A percentile compares a stretch with the other conserved stretches of the same genome.
Conservation (phyloP, 768 basidiomycete genomes). For the Trichaptum fuscoviolaceum region DNA sequence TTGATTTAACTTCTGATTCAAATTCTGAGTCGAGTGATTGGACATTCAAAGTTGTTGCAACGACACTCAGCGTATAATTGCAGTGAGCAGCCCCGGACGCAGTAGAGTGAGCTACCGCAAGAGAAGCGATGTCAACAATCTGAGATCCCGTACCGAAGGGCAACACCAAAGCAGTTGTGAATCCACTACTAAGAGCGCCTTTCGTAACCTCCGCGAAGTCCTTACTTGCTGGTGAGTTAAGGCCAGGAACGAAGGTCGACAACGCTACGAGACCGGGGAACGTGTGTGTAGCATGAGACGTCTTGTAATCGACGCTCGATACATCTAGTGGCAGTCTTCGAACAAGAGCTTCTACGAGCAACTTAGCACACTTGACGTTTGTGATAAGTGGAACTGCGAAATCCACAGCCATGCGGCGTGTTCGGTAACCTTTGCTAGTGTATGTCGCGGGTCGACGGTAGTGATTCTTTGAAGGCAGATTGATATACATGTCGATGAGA, state of each 20-base stretch:
- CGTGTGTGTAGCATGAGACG: conserved; percentile 81
- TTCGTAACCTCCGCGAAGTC: conserved; percentile 68
- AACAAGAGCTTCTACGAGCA: conserved; percentile 89
- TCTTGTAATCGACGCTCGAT: conserved; percentile 88
- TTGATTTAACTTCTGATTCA: conserved; percentile 71
- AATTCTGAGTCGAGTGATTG: conserved; percentile 65
- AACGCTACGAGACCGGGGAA: conserved; percentile 93
- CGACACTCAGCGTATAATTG: conserved; percentile 81
- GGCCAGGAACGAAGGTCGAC: conserved; percentile 74
- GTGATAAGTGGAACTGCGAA: conserved; percentile 97
- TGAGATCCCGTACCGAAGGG: conserved; percentile 58
- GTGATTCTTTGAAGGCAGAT: conserved; percentile 95
- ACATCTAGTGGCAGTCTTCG: conserved; percentile 89
- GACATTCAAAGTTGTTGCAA: conserved; percentile 67
- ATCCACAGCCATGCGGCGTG: conserved; percentile 98
- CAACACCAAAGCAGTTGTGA: conserved; percentile 78
- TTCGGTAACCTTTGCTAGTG: conserved; percentile 93
- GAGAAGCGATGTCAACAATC: conserved; percentile 61
- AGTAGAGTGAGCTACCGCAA: conserved; percentile 66
- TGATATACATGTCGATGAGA: conserved; percentile 99
- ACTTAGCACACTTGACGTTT: conserved; percentile 97
- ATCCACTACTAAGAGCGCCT: conserved; percentile 85
- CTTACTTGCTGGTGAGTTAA: conserved; percentile 46
- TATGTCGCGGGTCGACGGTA: conserved; percentile 97
- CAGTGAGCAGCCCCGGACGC: conserved; percentile 65